Evolutionary conservation across 1,284 basidiomycete species (phyloP).

Genomic region (Leccinum subrobustum): DNA sequence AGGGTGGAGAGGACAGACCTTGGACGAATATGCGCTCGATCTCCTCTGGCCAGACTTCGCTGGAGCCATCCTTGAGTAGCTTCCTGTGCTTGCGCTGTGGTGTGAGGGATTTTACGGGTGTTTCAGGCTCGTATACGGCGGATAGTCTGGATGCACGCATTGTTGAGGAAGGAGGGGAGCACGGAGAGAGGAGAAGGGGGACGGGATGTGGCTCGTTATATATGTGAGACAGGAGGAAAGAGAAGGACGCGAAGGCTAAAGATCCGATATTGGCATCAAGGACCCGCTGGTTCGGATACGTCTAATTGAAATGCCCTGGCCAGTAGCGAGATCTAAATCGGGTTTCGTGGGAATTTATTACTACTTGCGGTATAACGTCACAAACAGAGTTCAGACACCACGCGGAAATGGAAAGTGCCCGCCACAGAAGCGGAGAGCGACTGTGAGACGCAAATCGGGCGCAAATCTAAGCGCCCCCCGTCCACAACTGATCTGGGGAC

Average conservation of each 20-base stretch:
- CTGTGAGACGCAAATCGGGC: constrained; percentile 21
- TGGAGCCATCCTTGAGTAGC: constrained; percentile 76
- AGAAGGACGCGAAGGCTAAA: constrained; percentile 33
- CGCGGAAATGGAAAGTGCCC: constrained; percentile 37
- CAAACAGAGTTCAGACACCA: constrained; percentile 23
- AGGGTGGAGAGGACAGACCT: constrained; percentile 40
- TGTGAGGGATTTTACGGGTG: constrained; percentile 50
- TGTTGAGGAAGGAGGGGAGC: constrained; percentile 16
- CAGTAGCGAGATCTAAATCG: constrained; percentile 29
- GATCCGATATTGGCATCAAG: constrained; percentile 42
- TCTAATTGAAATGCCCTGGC: constrained; percentile 36
- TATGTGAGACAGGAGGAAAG: constrained; percentile 28
- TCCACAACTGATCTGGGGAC: constrained; percentile 17
- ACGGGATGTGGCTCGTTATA: constrained; percentile 24
- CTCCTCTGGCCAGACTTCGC: constrained; percentile 77
- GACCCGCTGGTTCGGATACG: constrained; percentile 40
- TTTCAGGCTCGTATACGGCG: constrained; percentile 30
- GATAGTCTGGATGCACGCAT: constrained; percentile 31
- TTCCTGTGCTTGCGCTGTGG: constrained; percentile 80
- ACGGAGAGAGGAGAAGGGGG: constrained; percentile 17
- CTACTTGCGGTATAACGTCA: constrained; percentile 19
- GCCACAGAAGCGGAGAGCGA: constrained; percentile 35
- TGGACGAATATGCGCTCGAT: constrained; percentile 76
- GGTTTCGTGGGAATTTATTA: constrained; percentile 22
- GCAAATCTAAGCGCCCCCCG: constrained; percentile 30